phyloP scores from a whole-genome alignment of 2,329 filamentous ascomycete genomes.

The Colletotrichum aenigma region DNA sequence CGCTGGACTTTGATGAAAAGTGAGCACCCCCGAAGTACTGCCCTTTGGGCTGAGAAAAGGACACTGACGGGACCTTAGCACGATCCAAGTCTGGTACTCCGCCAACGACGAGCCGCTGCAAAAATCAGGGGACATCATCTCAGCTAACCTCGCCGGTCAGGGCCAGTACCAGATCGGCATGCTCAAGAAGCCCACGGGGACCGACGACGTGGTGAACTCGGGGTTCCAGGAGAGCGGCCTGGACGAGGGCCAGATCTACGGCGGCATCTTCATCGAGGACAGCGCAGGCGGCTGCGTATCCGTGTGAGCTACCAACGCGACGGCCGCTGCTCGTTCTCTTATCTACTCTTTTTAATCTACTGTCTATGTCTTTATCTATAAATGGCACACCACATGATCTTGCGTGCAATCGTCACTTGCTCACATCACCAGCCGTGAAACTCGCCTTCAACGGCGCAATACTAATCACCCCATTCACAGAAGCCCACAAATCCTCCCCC shows the following conservation, averaged over 20 bases:
- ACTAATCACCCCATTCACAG: conserved; percentile 18
- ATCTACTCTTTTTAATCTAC: not conserved
- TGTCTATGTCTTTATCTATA: not conserved
- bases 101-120: conserved; percentile 1
- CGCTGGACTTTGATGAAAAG: conserved; percentile 21
- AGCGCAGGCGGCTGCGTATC: conserved; percentile 45
- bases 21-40: not conserved
- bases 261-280: conserved; percentile 55
- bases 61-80: not conserved
- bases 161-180: conserved; percentile 56
- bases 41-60: not conserved
- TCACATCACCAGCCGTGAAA: conserved; percentile 14
- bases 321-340: not conserved
- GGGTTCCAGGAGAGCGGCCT: conserved; percentile 52
- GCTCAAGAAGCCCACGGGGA: conserved; percentile 61
- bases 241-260: conserved; percentile 54
- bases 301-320: conserved; percentile 24
- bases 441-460: conserved; percentile 18
- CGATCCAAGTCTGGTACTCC: conserved; percentile 23
- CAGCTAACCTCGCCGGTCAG: not conserved
- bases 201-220: conserved; percentile 51
- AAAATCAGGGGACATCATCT: not conserved
- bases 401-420: not conserved
- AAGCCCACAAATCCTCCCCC: conserved; percentile 23
- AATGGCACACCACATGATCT: not conserved